Evolutionary conservation across 768 basidiomycete genomes (phyloP).

Genomic region (Boletus rubescentipes): DNA sequence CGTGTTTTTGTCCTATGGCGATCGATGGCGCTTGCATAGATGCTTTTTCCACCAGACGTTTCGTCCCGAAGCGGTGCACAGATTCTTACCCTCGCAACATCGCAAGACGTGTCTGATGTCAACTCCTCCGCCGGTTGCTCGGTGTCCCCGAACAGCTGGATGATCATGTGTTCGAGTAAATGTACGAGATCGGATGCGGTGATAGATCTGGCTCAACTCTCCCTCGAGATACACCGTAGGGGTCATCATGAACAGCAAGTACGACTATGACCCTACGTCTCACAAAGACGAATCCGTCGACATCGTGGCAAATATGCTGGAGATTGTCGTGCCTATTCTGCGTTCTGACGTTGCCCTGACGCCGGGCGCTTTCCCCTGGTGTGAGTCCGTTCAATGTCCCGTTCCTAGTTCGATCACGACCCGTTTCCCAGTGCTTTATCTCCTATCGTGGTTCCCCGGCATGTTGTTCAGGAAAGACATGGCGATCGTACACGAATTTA

Average conservation of each 20-base stretch:
- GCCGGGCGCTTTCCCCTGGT: background rate
- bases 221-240: background rate
- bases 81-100: background rate
- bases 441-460: conserved; percentile 5
- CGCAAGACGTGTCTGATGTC: conserved; percentile 4
- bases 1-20: background rate
- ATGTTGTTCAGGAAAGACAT: conserved; percentile 5
- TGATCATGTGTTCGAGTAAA: conserved; percentile 9
- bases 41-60: conserved; percentile 15
- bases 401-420: background rate
- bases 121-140: conserved; percentile 1
- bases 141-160: background rate
- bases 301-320: background rate
- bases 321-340: background rate
- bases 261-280: conserved; percentile 1
- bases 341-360: background rate
- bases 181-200: background rate
- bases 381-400: background rate
- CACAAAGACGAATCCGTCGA: conserved; percentile 6
- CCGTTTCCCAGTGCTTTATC: background rate
- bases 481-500: background rate
- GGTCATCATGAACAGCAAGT: conserved; percentile 3
- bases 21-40: conserved; percentile 14
- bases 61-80: background rate
- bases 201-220: too few species aligned